A percentile compares a stretch with the other conserved stretches of the same genome.
Evolutionary conservation across 768 basidiomycete genomes (phyloP).

Genomic region (Mrakia gelida): DNA sequence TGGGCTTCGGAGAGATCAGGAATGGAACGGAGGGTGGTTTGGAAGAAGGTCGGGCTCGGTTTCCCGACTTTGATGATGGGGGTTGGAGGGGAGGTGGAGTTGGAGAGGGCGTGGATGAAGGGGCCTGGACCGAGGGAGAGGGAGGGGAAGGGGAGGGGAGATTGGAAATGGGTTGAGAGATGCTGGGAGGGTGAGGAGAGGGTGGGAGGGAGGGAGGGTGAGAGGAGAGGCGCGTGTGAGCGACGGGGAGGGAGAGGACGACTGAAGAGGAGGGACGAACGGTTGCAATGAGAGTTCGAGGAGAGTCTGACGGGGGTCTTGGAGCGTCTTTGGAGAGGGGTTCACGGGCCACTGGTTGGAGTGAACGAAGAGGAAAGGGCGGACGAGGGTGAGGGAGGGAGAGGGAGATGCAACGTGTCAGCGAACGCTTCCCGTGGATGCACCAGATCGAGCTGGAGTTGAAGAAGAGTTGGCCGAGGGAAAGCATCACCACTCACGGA

Average conservation of each 20-base stretch:
- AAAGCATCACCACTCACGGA: conserved; percentile 41
- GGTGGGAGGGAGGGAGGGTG: neutral
- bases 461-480: neutral
- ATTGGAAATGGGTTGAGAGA: neutral
- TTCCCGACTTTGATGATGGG: conserved; percentile 61
- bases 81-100: conserved; percentile 47
- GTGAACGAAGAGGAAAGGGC: neutral
- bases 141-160: conserved; percentile 30
- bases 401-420: neutral
- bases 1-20: neutral
- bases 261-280: neutral
- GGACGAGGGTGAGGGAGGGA: no score
- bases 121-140: conserved; percentile 66
- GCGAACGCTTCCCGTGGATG: neutral
- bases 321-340: neutral
- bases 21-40: conserved; percentile 55
- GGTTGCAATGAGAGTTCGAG: conserved; percentile 6
- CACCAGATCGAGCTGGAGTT: no score
- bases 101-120: conserved; percentile 62
- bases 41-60: conserved; percentile 58
- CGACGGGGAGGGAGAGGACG: neutral
- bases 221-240: neutral
- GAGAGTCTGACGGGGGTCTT: neutral
- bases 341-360: conserved; percentile 1
- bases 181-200: neutral